Conservation (phyloP, 371 early-diverging fungal species). For the Mucor circinelloides region DNA sequence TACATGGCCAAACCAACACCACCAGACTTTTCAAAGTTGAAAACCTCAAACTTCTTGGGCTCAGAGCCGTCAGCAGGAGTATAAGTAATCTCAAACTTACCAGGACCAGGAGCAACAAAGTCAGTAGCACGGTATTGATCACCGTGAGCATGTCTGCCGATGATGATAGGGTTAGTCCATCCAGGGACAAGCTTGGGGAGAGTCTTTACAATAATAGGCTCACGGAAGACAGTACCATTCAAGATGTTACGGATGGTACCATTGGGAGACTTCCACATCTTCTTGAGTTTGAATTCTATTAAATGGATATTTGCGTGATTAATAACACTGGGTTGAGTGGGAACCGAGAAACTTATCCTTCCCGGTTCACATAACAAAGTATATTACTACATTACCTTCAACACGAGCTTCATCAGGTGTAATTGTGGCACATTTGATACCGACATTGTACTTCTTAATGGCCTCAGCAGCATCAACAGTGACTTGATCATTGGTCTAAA, state of each 20-base stretch:
- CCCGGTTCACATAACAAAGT: not conserved
- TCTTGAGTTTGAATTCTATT: conserved; percentile 89
- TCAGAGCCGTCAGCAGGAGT: conserved; percentile 82
- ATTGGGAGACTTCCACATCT: conserved; percentile 98
- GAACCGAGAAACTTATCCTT: not conserved
- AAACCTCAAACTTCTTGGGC: conserved; percentile 69
- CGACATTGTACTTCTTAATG: conserved; percentile 95
- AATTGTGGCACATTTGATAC: conserved; percentile 99
- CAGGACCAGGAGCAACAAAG: conserved; percentile 87
- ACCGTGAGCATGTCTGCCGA: conserved; percentile 96
- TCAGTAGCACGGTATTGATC: conserved; percentile 98
- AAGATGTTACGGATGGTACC: conserved; percentile 97
- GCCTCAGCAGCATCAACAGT: conserved; percentile 96
- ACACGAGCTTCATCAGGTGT: conserved; percentile 98
- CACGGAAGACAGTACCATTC: conserved; percentile 97
- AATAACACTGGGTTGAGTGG: not conserved
- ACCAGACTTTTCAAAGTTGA: conserved; percentile 73
- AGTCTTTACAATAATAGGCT: conserved; percentile 89
- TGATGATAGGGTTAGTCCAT: conserved; percentile 95
- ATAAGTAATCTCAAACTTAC: conserved; percentile 87
- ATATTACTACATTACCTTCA: conserved; percentile 55
- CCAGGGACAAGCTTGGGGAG: conserved; percentile 93
- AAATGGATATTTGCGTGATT: not conserved
- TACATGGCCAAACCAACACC: conserved; percentile 97
- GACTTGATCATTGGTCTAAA: conserved; percentile 91